Evolutionary conservation across 805 yeast genomes (phyloP), one percentile per base, ranked within the genome.

Genomic region (Saturnispora zaruensis): DNA sequence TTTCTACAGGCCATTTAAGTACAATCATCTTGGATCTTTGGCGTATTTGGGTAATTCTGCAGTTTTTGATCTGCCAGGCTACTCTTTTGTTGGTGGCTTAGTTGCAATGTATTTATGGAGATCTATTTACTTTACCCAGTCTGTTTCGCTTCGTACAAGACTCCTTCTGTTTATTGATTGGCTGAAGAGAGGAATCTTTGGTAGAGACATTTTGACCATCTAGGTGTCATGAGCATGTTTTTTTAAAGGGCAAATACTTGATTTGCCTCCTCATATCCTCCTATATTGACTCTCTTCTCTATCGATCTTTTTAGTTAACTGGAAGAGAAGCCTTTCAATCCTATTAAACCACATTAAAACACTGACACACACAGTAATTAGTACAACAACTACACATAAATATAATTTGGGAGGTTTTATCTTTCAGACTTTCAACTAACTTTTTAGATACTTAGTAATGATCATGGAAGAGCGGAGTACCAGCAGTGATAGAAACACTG

Each of bases 41-140:
- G 97, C 96, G 33, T 90, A 90, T 74, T 82, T 91, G 65, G 98
- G 97, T 59, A 97, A 91, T 65, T 78, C 82, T 66, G 98, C 98
- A 42, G 90, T 91, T 59, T 97, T 96, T 43, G 97, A 90, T 65
- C 72, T 91, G 60, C 79, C 82, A 26, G 75, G 84, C 75, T 84
- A 82, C 63, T 84, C 87, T 77, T 78, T 84, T 51, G 82, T 83
- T 63, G 77, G 86, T 59, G 79, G 89, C 26, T 72, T 88, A 42
- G 90, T 93, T 53, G 97, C 96, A 41, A 89, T 84, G 76, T 74
- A 87, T 66, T 82, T 90, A 77, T 90, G 98, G 97, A 84, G 95
- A 72, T 80, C 88, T 23, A 96, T 96, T 34, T 91, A 91, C 69
- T 79, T 91, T 57, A 79, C 87, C 65, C 90, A 91, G 96, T 84